Percentiles rank a stretch among this genome's conserved stretches.
These are phyloP conservation scores for Trichoderma sp. DNA, from an alignment of 2,329 filamentous ascomycete genomes.

Conservation along the genomic window DNA sequence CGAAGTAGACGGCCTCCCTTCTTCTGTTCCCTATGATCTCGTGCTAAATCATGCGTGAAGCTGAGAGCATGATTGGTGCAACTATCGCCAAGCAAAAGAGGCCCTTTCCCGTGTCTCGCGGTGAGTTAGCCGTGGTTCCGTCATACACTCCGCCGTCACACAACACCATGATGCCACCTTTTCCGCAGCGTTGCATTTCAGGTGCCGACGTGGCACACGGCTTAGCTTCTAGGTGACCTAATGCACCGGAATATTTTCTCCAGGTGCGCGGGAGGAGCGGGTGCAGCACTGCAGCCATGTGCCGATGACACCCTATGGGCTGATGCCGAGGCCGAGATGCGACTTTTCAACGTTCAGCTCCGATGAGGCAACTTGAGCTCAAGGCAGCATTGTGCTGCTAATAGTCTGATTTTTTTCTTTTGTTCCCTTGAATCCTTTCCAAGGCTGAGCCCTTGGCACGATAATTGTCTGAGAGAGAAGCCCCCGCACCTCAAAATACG, in stretches of 20 bases:
- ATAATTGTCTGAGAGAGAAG: constrained; percentile 11
- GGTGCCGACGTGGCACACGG: background rate
- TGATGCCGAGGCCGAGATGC: constrained; percentile 12
- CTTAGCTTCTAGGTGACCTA: background rate
- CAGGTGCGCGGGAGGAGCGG: background rate
- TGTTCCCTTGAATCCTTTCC: background rate
- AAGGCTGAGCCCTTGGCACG: background rate
- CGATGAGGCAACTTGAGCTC: background rate
- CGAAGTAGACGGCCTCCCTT: background rate
- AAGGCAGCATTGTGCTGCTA: background rate
- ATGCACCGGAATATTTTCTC: constrained; percentile 3
- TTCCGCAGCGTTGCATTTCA: constrained; percentile 1
- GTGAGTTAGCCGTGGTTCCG: constrained; percentile 4
- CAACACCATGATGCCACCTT: background rate
- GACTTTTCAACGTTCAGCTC: constrained; percentile 9
- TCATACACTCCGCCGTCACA: background rate
- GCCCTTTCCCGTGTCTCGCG: background rate
- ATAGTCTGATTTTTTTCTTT: background rate
- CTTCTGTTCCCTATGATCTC: background rate
- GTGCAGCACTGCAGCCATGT: background rate
- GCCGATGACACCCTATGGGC: constrained; percentile 3
- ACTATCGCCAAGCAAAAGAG: background rate
- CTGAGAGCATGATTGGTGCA: background rate
- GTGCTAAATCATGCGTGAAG: background rate
- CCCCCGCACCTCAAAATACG: constrained; percentile 27